Base-by-base conservation (phyloP, 805 yeast species). In the Lipomyces starkeyi region DNA sequence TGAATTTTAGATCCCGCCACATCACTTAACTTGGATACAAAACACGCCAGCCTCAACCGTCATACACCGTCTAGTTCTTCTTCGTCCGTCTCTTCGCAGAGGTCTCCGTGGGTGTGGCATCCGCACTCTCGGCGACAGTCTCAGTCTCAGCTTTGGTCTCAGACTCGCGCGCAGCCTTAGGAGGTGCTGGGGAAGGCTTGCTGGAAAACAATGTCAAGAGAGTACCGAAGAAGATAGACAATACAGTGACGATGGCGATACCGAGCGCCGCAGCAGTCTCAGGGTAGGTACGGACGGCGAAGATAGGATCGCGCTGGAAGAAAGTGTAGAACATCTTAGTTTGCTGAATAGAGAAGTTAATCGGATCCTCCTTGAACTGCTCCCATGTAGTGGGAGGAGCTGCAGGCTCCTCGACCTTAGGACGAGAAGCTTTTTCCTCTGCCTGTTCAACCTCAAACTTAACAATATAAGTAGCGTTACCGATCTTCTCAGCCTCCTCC, bases 401-500 rank as follows among this genome's bases (percentile, higher is more conserved):
- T 13, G 34, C 4, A 34, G 73, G 59, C 13, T 63, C 65, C 56
- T 59, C 49, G 40, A 49, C 61, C 61, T 49, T 43, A 14, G 70
- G 67, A 35, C 63, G 52, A 47, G 66, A 6, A 11, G 73, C 73
- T 63, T 69, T 71, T 37, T 66, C 62, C 56, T 65, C 73, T 57
- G 56, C 69, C 35, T 43, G 25, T 73, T 81, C 84, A 60, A 76
- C 68, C 53, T 69, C 73, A 64, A 67, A 70, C 77, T 81, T 81
- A 61, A 79, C 80, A 43, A 78, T 73, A 78, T 86, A 93, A 0
- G 97, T 92, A 8, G 80, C 78, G 76, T 93, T 93, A 40, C 97
- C 98, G 71, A 93, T 82, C 9, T 76, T 65, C 80, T 93, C 97
- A 13, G 97, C 97, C 75, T 93, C 97, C 52, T 80, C 82, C n/a